Base-by-base conservation (phyloP, 306 rosid genomes). In the Vicia faba region DNA sequence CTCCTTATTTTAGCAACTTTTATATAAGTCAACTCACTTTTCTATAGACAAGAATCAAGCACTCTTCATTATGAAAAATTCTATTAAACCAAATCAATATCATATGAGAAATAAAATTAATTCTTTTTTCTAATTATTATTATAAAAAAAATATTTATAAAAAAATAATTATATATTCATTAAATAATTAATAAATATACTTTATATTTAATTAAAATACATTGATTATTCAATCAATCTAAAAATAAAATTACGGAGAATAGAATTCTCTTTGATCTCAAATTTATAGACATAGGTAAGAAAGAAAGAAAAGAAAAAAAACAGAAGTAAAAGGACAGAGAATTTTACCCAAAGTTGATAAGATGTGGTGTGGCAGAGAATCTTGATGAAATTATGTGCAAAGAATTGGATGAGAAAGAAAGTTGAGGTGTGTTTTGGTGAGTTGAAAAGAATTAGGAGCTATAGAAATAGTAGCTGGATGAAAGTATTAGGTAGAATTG, bases 1-100 rank as follows among this genome's bases (percentile, higher is more conserved):
- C 6, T n/a, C 11, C 23, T 16, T 35, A 16, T 16, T 59, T 15
- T 71, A 59, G 56, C 49, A 38, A n/a, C 16, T 36, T 71, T 53
- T 64, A 72, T 66, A 33, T 23, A 28, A 71, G 86, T 82, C 92
- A 84, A 81, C 79, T 64, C 44, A 13, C 78, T 9, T 72, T 78
- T 76, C 64, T 74, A 28, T 14, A 70, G 46, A 80, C 64, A 14
- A 57, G 26, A 56, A 70, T 65, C 75, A 64, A n/a, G 1, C 57
- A 75, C 65, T 66, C 15, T 14, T 43, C 31, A 14, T 12, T 25
- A 43, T 13, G 12, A 40, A 11, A 67, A 64, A 19, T 13, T 29
- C 5, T 41, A 2, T 60, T 25, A 68, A 35, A 12, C 15, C 43
- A 58, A 70, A 59, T 11, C 39, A 51, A 48, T 14, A 44, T 69